Evolutionary conservation across 2,329 filamentous ascomycete genomes (phyloP), one percentile per base, ranked within the genome.

Genomic region (Gaeumannomyces tritici): DNA sequence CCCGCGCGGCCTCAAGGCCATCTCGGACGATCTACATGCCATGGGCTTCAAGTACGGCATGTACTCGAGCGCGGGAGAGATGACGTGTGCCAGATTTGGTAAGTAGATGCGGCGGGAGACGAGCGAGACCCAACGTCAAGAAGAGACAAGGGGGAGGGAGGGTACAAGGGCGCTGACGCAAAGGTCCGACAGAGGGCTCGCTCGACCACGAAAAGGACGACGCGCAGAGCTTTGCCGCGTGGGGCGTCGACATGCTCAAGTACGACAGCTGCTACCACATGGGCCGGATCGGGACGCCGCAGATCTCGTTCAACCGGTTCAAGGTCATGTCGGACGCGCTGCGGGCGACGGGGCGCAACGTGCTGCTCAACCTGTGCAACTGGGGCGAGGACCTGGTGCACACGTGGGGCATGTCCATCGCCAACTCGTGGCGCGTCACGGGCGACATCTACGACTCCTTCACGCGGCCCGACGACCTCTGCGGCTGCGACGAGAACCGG

Each of bases 201-300:
- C 69, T 83, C 24, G 81, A 79, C 11, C 77, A 80, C 65, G 83
- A 86, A 66, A 68, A 73, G 4, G 70, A 80, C 12, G 83, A 85
- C 67, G 83, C 82, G 0, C 66, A 78, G 65, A 77, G 76, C 0
- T 84, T 81, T 65, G 79, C 80, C 1, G 73, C 74, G 15, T 83
- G 80, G 80, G 79, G 78, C 2, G 74, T 83, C 61, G 79, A 82
- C 66, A 81, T 81, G 60, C 70, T 82, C 51, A 83, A 83, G 71
- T 82, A 82, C 65, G 79, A 82, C 65, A 80, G 80, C 65, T 82
- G 79, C 66, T 72, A 72, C 63, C 70, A 72, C 57, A 67, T 68
- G 61, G 69, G 69, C 31, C 60, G 66, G 5, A 67, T 66, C 57
- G 70, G 70, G 26, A 67, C 67, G 21, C 69, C 67, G 57, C 63